Percentiles rank a stretch among this genome's conserved stretches.
These are phyloP conservation scores for Polyplosphaeria fusca DNA, from an alignment of 495 filamentous ascomycete species.

Conservation along the genomic window DNA sequence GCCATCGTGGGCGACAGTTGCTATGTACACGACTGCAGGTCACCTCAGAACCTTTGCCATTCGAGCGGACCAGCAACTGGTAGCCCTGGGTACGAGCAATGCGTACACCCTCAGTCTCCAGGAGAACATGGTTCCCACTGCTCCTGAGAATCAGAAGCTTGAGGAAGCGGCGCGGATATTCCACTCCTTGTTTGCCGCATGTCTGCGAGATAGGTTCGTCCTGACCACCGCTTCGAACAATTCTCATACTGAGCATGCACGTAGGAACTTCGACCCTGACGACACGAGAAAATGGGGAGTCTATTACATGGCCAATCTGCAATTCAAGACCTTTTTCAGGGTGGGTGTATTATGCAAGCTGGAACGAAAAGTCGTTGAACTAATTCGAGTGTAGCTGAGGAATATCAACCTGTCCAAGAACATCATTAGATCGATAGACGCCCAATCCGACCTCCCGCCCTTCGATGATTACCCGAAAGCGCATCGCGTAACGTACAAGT, in stretches of 20 bases:
- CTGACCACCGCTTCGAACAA: neutral
- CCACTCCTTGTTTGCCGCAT: constrained; percentile 83
- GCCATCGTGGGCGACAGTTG: constrained; percentile 82
- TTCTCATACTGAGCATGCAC: constrained; percentile 15
- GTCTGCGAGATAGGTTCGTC: constrained; percentile 78
- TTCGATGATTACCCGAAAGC: constrained; percentile 74
- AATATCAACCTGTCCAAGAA: constrained; percentile 86
- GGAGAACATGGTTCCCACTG: constrained; percentile 71
- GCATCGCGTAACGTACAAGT: constrained; percentile 94
- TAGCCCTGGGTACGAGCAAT: constrained; percentile 46
- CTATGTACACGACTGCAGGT: constrained; percentile 78
- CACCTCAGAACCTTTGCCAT: constrained; percentile 84
- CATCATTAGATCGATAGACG: constrained; percentile 74
- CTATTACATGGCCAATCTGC: constrained; percentile 85
- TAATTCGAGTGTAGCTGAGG: too few species aligned
- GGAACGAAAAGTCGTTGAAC: too few species aligned
- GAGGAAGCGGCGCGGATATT: constrained; percentile 86
- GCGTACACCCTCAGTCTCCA: constrained; percentile 54
- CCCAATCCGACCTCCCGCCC: constrained; percentile 71
- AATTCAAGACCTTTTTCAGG: constrained; percentile 98
- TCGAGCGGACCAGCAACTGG: constrained; percentile 68
- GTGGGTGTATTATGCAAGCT: constrained; percentile 33
- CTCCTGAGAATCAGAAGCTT: constrained; percentile 71
- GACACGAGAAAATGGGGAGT: constrained; percentile 96
- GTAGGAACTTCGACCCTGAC: constrained; percentile 70